These are phyloP conservation scores for Fusarium keratoplasticum DNA, from an alignment of 2,329 filamentous ascomycete species.

Conservation along the genomic window DNA sequence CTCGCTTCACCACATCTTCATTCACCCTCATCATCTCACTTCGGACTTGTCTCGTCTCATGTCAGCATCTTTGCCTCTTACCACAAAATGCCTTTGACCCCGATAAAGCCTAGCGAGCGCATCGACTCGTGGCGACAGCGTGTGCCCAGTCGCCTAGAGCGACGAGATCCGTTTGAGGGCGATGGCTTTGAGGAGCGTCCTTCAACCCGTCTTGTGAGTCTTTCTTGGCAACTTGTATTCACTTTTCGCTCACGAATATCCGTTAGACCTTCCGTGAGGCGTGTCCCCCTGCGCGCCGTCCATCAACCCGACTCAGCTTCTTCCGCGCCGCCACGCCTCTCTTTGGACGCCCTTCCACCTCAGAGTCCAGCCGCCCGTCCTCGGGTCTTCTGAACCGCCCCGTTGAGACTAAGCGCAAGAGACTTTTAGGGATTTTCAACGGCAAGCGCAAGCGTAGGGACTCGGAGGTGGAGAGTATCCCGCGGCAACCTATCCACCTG, in stretches of 20 bases:
- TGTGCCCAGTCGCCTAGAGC: slow-evolving; percentile 50
- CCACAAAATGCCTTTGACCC: slow-evolving; percentile 8
- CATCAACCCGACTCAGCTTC: slow-evolving; percentile 45
- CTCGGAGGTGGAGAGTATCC: slow-evolving; percentile 17
- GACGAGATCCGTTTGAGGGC: slow-evolving; percentile 51
- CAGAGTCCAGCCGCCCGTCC: slow-evolving; percentile 25
- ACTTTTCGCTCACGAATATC: not conserved
- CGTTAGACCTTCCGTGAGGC: slow-evolving; percentile 42
- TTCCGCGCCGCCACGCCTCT: slow-evolving; percentile 43
- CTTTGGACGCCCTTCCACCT: slow-evolving; percentile 32
- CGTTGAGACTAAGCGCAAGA: slow-evolving; percentile 20
- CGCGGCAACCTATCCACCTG: slow-evolving; percentile 41
- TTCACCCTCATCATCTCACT: not conserved
- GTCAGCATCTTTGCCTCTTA: not conserved
- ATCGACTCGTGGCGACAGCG: slow-evolving; percentile 51
- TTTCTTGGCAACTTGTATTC: fast-evolving
- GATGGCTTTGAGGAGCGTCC: slow-evolving; percentile 49
- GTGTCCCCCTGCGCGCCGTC: slow-evolving; percentile 27
- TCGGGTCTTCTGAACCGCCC: slow-evolving; percentile 6
- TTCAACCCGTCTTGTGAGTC: slow-evolving; percentile 45
- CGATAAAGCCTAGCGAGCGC: slow-evolving; percentile 24
- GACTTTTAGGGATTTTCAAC: slow-evolving; percentile 40
- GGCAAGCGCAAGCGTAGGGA: slow-evolving; percentile 45
- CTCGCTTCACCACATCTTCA: not conserved
- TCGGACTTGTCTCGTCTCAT: not conserved